Base-by-base conservation (phyloP, 805 yeast species). In the Spathaspora arborariae region DNA sequence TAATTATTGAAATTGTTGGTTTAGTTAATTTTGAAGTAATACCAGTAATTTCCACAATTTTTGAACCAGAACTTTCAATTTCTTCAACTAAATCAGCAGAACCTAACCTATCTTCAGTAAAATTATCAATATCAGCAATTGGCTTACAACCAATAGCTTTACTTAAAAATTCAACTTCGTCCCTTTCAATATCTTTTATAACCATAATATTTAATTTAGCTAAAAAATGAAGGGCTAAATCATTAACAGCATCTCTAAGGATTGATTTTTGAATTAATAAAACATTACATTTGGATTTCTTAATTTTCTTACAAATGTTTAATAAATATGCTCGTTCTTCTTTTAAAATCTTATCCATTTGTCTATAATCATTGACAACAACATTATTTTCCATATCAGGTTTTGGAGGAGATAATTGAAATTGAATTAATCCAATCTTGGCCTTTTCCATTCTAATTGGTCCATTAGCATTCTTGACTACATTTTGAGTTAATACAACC, bases 321-420 rank as follows among this genome's bases (percentile, higher is more conserved):
- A 94, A 79, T 61, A 94, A 73, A 64, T 94, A 94, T 22, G 96
- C 94, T 65, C 99, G 84, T 76, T 94, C 99, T 71, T 94, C 99
- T 64, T 95, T 94, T 63, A 94, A 76, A 57, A 94, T 94, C 73
- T 92, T 94, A 70, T 94, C 99, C 99, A 94, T 94, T 70, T 94
- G 99, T 69, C 99, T 82, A 74, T 94, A 94, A 68, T 94, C 99
- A 63, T 88, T 94, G 46, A 94, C 98, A 48, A 94, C 96, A 42
- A 94, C 92, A 63, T 91, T 92, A 68, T 94, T 94, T 72, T 94
- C 99, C 85, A 95, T 85, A 63, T 90, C 97, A 18, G 97, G 97
- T 64, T 90, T 90, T 54, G 97, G 97, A 20, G 97, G 97, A 18
- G 96, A 88, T 52, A 90, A 79, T 75, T 88, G 99, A 75, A 88